phyloP scores from a whole-genome alignment of 2,329 filamentous ascomycete genomes.

The Aspergillus ruber region DNA sequence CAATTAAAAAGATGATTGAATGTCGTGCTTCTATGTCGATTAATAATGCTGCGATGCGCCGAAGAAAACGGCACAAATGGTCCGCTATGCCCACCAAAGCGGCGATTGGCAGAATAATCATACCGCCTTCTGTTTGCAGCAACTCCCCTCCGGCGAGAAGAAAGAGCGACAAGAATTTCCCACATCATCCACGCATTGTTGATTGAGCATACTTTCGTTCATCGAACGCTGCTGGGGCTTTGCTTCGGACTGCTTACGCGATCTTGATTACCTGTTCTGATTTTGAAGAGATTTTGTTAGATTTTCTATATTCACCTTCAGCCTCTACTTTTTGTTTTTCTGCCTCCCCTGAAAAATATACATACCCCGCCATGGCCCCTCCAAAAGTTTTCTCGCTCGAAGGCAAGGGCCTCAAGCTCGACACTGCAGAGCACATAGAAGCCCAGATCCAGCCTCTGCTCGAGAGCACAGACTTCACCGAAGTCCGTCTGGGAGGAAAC shows the following conservation, averaged over 20 bases:
- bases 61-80: slow-evolving; percentile 14
- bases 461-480: slow-evolving; percentile 63
- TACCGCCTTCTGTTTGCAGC: background rate
- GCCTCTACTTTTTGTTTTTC: background rate
- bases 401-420: slow-evolving; percentile 86
- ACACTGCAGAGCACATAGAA: slow-evolving; percentile 80
- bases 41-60: slow-evolving; percentile 10
- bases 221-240: background rate
- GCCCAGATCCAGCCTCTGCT: slow-evolving; percentile 71
- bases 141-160: background rate
- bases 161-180: background rate
- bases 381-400: slow-evolving; percentile 73
- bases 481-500: slow-evolving; percentile 83
- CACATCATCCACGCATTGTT: background rate
- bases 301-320: background rate
- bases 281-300: background rate
- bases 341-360: slow-evolving; percentile 12
- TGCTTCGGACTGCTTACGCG: background rate
- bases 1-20: background rate
- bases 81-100: slow-evolving; percentile 13
- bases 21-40: slow-evolving; percentile 9
- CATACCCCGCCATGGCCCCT: slow-evolving; percentile 45
- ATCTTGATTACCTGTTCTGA: background rate
- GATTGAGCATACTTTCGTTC: background rate
- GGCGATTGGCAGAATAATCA: slow-evolving; percentile 9